Evolutionary conservation across 441 rosid genomes (phyloP).

Genomic region (Aleurites moluccanus): DNA sequence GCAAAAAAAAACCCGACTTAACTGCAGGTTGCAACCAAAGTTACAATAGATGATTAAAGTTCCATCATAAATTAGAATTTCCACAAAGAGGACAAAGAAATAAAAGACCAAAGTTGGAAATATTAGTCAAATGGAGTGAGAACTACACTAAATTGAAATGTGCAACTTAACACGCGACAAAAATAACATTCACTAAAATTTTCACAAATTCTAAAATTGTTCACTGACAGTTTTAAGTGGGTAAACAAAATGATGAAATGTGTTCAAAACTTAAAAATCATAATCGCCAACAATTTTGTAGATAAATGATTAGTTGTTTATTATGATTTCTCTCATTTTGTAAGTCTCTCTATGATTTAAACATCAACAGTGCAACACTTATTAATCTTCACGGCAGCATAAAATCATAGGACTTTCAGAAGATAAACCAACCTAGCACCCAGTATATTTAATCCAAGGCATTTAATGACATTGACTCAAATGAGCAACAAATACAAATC

Average conservation of each 20-base stretch:
- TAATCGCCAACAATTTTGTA: background rate
- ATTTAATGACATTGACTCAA: background rate
- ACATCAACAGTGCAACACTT: background rate
- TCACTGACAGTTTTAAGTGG: background rate
- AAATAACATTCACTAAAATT: background rate
- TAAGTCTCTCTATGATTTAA: background rate
- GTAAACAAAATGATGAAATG: background rate
- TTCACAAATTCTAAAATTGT: background rate
- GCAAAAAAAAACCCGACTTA: background rate
- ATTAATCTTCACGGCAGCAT: background rate
- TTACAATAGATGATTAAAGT: background rate
- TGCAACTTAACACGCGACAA: background rate
- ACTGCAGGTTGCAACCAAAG: background rate
- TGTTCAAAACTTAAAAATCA: slow-evolving; percentile 9
- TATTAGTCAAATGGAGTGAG: background rate
- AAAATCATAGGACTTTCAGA: background rate
- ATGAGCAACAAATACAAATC: background rate
- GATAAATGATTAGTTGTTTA: background rate
- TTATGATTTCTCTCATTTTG: slow-evolving; percentile 1
- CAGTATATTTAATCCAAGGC: background rate
- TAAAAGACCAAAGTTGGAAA: background rate
- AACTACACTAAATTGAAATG: background rate
- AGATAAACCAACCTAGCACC: background rate
- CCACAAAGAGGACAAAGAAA: slow-evolving; percentile 1
- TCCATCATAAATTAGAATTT: background rate